Evolutionary conservation across 177 flowering plant species (phyloP), one percentile per base, ranked within the genome.

Genomic region (Vitis hybrid): DNA sequence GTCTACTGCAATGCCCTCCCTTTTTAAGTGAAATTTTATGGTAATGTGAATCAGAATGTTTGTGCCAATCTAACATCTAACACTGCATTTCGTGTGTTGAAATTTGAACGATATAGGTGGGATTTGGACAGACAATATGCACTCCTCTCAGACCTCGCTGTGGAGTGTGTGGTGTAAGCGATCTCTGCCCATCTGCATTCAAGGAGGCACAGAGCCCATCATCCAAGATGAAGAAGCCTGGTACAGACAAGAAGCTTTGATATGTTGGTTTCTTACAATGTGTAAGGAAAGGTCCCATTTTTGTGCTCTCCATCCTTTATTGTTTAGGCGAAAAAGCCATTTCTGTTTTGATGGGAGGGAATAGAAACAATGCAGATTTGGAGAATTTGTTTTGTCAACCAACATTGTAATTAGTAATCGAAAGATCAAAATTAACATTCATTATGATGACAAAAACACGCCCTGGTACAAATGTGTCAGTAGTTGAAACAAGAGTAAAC

Each of bases 81-180:
- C 47, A 5, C 6, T 17, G 17, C 14, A 11, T 57, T 24, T 6
- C 12, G 13, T 47, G 22, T 28, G 50, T 28, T 56, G 69, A 12
- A 7, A 19, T 62, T 64, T 12, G 20, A 59, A 15, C 54, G 14
- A 10, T 57, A 76, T 84, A 95, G 98, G 99, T 95, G 57, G 99
- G 99, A 54, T 95, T 95, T 78, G 99, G 99, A 68, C 99, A 94
- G 78, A 95, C 97, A 0, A 77, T 93, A 24, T 95, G 99, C 62
- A 94, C 97, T 44, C 99, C 98, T 13, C 79, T 94, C 3, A 83
- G 97, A 74, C 99, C 99, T 59, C 89, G 75, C 10, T 95, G 99
- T 79, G 94, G 78, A 18, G 68, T 72, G 62, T 95, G 99, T 78
- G 68, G 76, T 33, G 72, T 92, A 18, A 90, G 77, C 66, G 78